Conservation (phyloP, 1,284 basidiomycete genomes). For the Ustilago trichophora region DNA sequence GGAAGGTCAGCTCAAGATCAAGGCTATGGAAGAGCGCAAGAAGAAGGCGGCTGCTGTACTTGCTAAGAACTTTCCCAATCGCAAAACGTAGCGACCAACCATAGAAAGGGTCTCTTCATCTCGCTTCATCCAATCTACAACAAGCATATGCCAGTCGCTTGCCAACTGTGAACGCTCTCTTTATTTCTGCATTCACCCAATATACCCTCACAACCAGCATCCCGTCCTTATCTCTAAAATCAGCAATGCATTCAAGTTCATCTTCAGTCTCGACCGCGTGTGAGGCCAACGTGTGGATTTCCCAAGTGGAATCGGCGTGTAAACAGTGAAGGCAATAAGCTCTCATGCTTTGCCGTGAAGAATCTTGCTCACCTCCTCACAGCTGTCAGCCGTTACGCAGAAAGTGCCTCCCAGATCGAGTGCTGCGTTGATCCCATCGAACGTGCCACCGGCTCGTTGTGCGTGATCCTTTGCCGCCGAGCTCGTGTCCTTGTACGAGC, state of each 20-base stretch:
- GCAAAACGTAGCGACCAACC: slow-evolving; percentile 34
- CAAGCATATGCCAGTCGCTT: too few species aligned
- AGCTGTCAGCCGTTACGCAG: slow-evolving; percentile 49
- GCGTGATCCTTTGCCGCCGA: slow-evolving; percentile 14
- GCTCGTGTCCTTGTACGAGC: slow-evolving; percentile 47
- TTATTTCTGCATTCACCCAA: too few species aligned
- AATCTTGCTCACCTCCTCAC: slow-evolving; percentile 32
- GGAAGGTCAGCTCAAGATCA: slow-evolving; percentile 50
- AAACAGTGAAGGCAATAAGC: too few species aligned
- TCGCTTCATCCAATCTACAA: too few species aligned
- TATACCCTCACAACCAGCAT: too few species aligned
- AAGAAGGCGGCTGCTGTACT: slow-evolving; percentile 55
- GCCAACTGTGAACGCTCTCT: too few species aligned
- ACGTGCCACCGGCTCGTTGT: slow-evolving; percentile 23
- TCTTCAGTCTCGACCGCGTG: too few species aligned
- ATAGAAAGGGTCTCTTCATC: too few species aligned
- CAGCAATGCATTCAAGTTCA: too few species aligned
- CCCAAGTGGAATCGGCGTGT: too few species aligned
- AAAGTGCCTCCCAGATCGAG: slow-evolving; percentile 51
- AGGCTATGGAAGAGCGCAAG: slow-evolving; percentile 54
- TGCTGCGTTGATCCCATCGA: slow-evolving; percentile 39
- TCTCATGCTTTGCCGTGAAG: slow-evolving; percentile 27
- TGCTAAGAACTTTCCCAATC: slow-evolving; percentile 53
- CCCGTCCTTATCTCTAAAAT: too few species aligned
- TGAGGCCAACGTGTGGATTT: too few species aligned